A percentile compares a stretch with the other conserved stretches of the same genome.
These are phyloP conservation scores for Hypholoma fasciculare DNA, from an alignment of 768 basidiomycete species.

Conservation along the genomic window DNA sequence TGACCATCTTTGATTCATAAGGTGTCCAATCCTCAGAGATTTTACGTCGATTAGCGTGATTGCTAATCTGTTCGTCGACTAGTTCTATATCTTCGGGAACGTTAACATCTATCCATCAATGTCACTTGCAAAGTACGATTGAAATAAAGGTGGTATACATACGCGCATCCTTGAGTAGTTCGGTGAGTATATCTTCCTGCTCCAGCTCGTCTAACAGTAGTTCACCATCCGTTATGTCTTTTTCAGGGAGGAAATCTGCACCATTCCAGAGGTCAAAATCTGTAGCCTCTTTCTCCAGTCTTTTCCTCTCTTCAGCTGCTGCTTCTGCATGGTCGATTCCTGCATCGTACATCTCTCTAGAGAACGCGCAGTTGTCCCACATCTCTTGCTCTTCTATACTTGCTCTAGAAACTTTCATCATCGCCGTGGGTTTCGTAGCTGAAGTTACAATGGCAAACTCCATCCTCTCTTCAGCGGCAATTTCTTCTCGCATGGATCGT, in stretches of 20 bases:
- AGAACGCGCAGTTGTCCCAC: too few species aligned
- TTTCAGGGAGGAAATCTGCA: background rate
- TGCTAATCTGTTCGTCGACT: background rate
- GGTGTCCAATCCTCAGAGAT: conserved; percentile 3
- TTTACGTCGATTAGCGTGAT: background rate
- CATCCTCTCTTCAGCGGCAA: too few species aligned
- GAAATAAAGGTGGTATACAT: background rate
- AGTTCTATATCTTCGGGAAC: background rate
- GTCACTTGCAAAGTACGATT: background rate
- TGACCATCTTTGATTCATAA: conserved; percentile 6
- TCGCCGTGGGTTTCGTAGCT: too few species aligned
- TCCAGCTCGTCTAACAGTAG: background rate
- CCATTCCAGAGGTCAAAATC: too few species aligned
- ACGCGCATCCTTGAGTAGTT: conserved; percentile 6
- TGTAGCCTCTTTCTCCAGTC: too few species aligned
- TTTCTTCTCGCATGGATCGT: too few species aligned
- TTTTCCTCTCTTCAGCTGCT: too few species aligned
- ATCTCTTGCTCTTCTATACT: too few species aligned
- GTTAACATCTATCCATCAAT: background rate
- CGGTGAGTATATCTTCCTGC: conserved; percentile 1
- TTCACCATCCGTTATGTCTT: background rate
- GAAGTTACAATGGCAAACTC: too few species aligned
- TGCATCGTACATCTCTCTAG: too few species aligned
- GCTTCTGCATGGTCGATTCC: too few species aligned
- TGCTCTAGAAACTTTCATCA: too few species aligned